phyloP scores from a whole-genome alignment of 1,284 basidiomycete genomes.

The Bondarzewia mesenterica region DNA sequence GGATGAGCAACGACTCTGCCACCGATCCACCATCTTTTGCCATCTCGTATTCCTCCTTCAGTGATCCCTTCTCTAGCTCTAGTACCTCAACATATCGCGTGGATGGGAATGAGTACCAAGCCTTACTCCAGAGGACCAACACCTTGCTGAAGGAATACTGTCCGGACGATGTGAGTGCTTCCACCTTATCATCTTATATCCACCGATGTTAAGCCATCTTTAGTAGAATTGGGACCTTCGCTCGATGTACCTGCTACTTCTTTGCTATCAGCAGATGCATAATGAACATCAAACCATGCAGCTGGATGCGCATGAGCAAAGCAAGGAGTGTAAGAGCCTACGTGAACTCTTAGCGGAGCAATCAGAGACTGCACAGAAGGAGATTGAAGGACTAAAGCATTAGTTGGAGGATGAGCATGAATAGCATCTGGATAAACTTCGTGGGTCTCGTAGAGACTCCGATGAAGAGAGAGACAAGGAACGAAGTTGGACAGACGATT shows the following conservation, averaged over 20 bases:
- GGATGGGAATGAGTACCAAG: conserved; percentile 11
- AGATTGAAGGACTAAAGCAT: conserved; percentile 4
- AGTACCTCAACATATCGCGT: conserved; percentile 24
- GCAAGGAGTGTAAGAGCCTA: conserved; percentile 9
- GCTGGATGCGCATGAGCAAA: conserved; percentile 8
- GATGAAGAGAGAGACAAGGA: background rate
- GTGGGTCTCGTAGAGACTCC: background rate
- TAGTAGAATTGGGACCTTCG: conserved; percentile 16
- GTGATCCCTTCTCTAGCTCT: conserved; percentile 10
- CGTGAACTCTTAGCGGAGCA: conserved; percentile 4
- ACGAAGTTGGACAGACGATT: background rate
- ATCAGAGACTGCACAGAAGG: conserved; percentile 5
- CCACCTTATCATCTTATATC: background rate
- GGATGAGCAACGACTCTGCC: conserved; percentile 67
- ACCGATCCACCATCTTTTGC: conserved; percentile 42
- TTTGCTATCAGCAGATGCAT: conserved; percentile 14
- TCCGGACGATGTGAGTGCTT: conserved; percentile 10
- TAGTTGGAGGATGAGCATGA: background rate
- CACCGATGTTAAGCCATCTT: background rate
- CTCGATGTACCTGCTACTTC: conserved; percentile 13
- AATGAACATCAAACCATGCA: conserved; percentile 13
- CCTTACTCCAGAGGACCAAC: conserved; percentile 9
- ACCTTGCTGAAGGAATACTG: conserved; percentile 11
- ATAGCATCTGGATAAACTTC: conserved; percentile 5
- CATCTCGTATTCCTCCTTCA: conserved; percentile 27